Evolutionary conservation across 371 early-diverging fungal genomes (phyloP).

Genomic region (Apophysomyces sp.): DNA sequence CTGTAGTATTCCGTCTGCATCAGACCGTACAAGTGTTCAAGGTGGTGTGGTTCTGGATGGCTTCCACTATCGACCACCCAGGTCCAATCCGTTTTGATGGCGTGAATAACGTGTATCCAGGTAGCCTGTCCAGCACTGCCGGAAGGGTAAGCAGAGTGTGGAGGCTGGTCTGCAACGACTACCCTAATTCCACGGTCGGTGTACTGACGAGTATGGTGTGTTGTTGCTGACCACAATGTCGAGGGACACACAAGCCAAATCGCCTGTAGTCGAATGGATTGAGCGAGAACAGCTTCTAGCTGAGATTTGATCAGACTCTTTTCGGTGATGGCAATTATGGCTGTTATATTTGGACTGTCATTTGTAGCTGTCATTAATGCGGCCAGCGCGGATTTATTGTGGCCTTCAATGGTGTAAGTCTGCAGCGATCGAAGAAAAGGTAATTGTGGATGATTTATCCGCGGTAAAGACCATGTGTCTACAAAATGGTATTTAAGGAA

Average conservation of each 20-base stretch:
- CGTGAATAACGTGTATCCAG: conserved; percentile 18
- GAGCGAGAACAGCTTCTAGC: conserved; percentile 32
- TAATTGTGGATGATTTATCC: neutral
- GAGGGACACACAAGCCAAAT: conserved; percentile 34
- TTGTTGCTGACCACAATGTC: neutral
- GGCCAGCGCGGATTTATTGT: conserved; percentile 8
- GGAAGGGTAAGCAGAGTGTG: neutral
- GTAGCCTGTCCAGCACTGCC: conserved; percentile 6
- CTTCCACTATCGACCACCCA: conserved; percentile 41
- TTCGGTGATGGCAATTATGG: conserved; percentile 16
- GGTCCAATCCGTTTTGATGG: conserved; percentile 26
- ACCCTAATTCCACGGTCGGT: neutral
- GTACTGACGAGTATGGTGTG: neutral
- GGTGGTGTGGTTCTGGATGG: conserved; percentile 21
- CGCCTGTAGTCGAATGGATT: conserved; percentile 29
- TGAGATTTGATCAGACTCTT: conserved; percentile 17
- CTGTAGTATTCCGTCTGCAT: conserved; percentile 40
- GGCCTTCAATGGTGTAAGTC: conserved; percentile 17
- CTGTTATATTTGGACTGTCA: conserved; percentile 6
- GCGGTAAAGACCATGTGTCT: conserved; percentile 5
- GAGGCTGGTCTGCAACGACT: conserved; percentile 5
- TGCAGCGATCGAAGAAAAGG: conserved; percentile 13
- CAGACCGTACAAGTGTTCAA: conserved; percentile 35
- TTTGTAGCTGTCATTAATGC: neutral
- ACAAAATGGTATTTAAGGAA: neutral